Percentiles rank a stretch among this genome's conserved stretches.
phyloP scores from a whole-genome alignment of 495 filamentous ascomycete species.

The Parmelia sp. region DNA sequence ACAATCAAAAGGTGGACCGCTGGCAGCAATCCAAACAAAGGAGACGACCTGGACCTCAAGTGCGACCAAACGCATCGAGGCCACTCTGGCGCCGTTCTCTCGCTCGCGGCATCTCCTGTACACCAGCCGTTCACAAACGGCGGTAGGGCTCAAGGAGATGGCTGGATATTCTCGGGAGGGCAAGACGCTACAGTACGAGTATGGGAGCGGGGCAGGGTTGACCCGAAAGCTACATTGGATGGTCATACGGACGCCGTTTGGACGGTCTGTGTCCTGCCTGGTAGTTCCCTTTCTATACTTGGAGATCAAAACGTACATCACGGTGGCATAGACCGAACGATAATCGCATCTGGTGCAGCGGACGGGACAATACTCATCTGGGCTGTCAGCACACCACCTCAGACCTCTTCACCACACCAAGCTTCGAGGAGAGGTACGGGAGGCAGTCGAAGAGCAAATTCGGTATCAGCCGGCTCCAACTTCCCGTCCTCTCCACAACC shows the following conservation, averaged over 20 bases:
- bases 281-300: constrained; percentile 69
- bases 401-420: constrained; percentile 69
- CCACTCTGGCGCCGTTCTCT: constrained; percentile 83
- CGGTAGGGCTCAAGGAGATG: constrained; percentile 76
- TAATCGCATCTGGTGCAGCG: constrained; percentile 86
- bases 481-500: constrained; percentile 90
- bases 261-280: constrained; percentile 90
- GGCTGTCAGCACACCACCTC: constrained; percentile 88
- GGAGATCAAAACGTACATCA: constrained; percentile 59
- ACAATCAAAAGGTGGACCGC: constrained; percentile 89
- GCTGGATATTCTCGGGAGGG: constrained; percentile 97
- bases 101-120: constrained; percentile 76
- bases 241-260: constrained; percentile 94
- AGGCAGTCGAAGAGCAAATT: constrained; percentile 78
- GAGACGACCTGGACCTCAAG: constrained; percentile 78
- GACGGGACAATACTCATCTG: constrained; percentile 91
- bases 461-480: constrained; percentile 81
- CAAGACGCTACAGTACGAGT: constrained; percentile 89
- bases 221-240: constrained; percentile 90
- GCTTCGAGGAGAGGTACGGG: constrained; percentile 60
- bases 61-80: constrained; percentile 94
- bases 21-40: constrained; percentile 34
- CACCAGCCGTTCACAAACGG: constrained; percentile 81
- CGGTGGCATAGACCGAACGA: constrained; percentile 72
- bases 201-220: constrained; percentile 89